Evolutionary conservation across 2,329 filamentous ascomycete species (phyloP).

Genomic region (Talaromyces funiculosus): DNA sequence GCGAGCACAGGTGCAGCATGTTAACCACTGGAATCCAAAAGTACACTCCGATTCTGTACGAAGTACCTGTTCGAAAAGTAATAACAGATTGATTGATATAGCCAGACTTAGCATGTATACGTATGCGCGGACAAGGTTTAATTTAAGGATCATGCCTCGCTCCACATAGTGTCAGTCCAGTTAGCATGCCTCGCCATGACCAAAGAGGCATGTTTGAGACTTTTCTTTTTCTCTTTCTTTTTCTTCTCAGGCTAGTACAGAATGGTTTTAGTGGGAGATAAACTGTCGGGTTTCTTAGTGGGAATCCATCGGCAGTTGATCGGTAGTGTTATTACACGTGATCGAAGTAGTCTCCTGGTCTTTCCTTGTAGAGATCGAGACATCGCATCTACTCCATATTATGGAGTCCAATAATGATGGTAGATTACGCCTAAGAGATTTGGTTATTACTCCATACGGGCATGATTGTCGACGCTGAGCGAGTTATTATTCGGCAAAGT

Average conservation of each 20-base stretch:
- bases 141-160: conserved; percentile 2
- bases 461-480: background rate
- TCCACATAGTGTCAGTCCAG: conserved; percentile 3
- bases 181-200: conserved; percentile 1
- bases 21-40: background rate
- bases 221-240: background rate
- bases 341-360: background rate
- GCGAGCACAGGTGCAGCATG: background rate
- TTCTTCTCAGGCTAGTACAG: background rate
- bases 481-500: background rate
- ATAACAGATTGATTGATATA: background rate
- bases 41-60: background rate
- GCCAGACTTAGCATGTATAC: background rate
- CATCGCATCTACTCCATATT: background rate
- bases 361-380: background rate
- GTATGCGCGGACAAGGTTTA: conserved; percentile 1
- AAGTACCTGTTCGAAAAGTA: background rate
- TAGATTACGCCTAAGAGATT: background rate
- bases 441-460: background rate
- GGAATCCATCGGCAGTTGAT: background rate
- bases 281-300: background rate
- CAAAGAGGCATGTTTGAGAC: background rate
- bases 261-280: background rate
- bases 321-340: background rate
- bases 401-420: background rate